phyloP scores from a whole-genome alignment of 352 stramenopile genomes.

The Nothophytophthora sp. region DNA sequence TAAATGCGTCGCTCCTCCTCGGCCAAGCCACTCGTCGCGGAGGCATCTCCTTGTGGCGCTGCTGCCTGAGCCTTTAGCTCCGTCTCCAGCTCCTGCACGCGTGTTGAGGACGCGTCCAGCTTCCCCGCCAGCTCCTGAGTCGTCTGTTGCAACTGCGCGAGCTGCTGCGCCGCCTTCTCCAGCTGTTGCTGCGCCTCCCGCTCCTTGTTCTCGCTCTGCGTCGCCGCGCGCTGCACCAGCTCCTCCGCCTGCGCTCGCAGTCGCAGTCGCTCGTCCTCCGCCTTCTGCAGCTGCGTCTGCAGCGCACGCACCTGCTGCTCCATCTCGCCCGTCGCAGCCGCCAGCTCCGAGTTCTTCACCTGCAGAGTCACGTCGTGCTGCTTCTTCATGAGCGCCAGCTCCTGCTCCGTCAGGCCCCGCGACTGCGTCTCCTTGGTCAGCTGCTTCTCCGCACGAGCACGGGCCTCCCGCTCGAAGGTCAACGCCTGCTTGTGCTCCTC shows the following conservation, averaged over 20 bases:
- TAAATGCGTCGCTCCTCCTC: conserved; percentile 64
- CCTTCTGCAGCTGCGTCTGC: conserved; percentile 33
- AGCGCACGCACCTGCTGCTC: conserved; percentile 43
- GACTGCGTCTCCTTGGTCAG: conserved; percentile 62
- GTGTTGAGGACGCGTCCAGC: conserved; percentile 29
- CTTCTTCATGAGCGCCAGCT: conserved; percentile 73
- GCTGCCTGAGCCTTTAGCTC: conserved; percentile 14
- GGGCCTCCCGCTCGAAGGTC: conserved; percentile 63
- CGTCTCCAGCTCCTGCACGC: conserved; percentile 36
- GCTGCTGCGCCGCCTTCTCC: conserved; percentile 26
- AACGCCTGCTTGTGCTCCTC: conserved; percentile 63
- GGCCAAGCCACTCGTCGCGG: conserved; percentile 18
- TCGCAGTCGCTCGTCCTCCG: conserved; percentile 44
- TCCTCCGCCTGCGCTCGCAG: conserved; percentile 38
- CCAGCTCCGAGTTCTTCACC: conserved; percentile 59
- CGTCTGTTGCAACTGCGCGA: conserved; percentile 23
- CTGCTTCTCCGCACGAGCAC: conserved; percentile 57
- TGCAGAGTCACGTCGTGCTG: conserved; percentile 64
- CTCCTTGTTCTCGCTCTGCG: conserved; percentile 36
- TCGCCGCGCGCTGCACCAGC: conserved; percentile 15
- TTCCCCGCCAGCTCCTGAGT: conserved; percentile 26
- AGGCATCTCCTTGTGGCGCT: not conserved
- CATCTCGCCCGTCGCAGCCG: conserved; percentile 39
- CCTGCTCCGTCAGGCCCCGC: conserved; percentile 60
- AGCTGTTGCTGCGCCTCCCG: conserved; percentile 40